Evolutionary conservation across 2,329 filamentous ascomycete genomes (phyloP), one percentile per base, ranked within the genome.

Genomic region (Sclerotinia spermophila): DNA sequence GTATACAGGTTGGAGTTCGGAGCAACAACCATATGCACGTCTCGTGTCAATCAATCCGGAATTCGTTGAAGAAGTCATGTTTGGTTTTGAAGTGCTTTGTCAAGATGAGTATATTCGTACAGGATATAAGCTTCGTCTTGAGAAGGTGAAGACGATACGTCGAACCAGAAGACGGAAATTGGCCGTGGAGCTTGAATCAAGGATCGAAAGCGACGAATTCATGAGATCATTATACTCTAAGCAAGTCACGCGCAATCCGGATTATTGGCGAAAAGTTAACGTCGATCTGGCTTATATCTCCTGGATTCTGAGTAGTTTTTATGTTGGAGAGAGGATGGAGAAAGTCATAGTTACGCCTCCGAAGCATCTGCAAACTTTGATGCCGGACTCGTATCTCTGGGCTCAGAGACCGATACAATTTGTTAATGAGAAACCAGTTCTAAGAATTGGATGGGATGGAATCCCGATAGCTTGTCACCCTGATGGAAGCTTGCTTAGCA

Each of bases 401-500:
- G 30, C 45, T n/a, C 42, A 64, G 40, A 44, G 42, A 24, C 42
- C 61, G 15, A 38, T 58, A 58, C 19, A 33, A 27, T 2, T n/a
- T 48, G 30, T n/a, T 2, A 1, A n/a, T 5, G 2, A 33, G 8
- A 27, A 15, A 5, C 17, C 42, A 15, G 3, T 0, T 5, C 0
- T 45, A 11, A 10, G 17, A 21, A 21, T 30, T 5, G 27, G 24
- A 45, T 0, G 8, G 2, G 2, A 17, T 33, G 2, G 3, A 11
- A 7, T 13, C 21, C 1, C 17, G 5, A 3, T 64, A 17, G 6
- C 30, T 64, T 64, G 61, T 51, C 61, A 11, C 5, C 30, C 61
- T 17, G 61, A 64, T 6, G 61, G 61, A n/a, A 64, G 42, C 27
- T 8, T 64, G 19, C 30, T 42, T 5, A 51, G 35, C 10, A 45